Percentiles rank a stretch among this genome's conserved stretches.
Evolutionary conservation across 305 asterid species (phyloP).

Genomic region (Fraxinus sp.): DNA sequence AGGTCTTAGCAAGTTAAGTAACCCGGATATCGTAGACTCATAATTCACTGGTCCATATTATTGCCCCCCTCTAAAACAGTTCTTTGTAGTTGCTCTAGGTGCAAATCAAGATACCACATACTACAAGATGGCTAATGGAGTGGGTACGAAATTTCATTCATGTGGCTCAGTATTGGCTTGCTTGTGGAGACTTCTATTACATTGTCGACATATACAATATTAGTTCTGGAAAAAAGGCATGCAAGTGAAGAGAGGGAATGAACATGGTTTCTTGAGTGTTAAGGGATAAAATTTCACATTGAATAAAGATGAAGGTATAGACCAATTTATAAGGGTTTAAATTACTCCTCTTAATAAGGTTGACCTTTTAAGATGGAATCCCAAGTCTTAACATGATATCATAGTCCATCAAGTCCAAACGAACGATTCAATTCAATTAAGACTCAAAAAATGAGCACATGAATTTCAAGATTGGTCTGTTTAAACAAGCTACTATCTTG

Average conservation of each 20-base stretch:
- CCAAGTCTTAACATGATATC: background rate
- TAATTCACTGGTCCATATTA: background rate
- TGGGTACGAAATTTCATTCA: background rate
- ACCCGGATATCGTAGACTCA: background rate
- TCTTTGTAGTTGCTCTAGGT: background rate
- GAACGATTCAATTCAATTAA: background rate
- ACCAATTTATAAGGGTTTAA: too few species aligned
- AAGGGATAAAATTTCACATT: too few species aligned
- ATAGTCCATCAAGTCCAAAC: background rate
- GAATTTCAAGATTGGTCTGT: too few species aligned
- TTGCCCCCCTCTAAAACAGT: background rate
- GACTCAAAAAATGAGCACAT: background rate
- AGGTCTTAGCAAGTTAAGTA: constrained; percentile 5
- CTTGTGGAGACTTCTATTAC: background rate
- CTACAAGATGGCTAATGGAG: background rate
- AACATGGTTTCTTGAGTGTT: background rate
- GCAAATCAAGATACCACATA: background rate
- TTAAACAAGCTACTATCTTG: background rate
- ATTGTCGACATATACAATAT: background rate
- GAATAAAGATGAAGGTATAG: background rate
- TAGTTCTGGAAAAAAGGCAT: background rate
- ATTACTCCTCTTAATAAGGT: too few species aligned
- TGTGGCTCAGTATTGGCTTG: background rate
- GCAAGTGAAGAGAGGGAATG: background rate
- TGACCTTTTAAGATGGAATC: background rate